These are phyloP conservation scores for Naganishia randhawae DNA, from an alignment of 768 basidiomycete genomes.

Conservation along the genomic window DNA sequence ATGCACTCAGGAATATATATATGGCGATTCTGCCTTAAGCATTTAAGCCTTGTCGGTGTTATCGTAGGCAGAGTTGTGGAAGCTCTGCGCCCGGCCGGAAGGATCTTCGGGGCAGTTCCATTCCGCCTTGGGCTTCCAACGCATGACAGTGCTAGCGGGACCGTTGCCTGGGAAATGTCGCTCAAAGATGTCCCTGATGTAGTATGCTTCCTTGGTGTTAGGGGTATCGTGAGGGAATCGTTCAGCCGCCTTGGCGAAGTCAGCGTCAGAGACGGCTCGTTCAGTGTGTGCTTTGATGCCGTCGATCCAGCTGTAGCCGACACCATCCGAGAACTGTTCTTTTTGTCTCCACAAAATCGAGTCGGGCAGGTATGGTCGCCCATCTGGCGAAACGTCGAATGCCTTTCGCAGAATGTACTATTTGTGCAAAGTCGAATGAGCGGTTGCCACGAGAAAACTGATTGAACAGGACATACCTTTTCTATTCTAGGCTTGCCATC, in stretches of 20 bases:
- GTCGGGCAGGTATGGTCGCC: slow-evolving; percentile 82
- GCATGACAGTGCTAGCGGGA: slow-evolving; percentile 84
- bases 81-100: slow-evolving; percentile 88
- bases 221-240: slow-evolving; percentile 69
- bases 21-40: background rate
- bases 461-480: slow-evolving; percentile 60
- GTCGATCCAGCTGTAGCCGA: slow-evolving; percentile 98
- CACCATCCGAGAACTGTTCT: slow-evolving; percentile 98
- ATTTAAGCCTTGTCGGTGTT: background rate
- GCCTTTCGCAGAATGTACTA: slow-evolving; percentile 94
- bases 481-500: slow-evolving; percentile 93
- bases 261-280: slow-evolving; percentile 70
- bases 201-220: slow-evolving; percentile 88
- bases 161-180: slow-evolving; percentile 76
- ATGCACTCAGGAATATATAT: background rate
- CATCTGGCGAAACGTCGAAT: slow-evolving; percentile 76
- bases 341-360: slow-evolving; percentile 98
- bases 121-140: slow-evolving; percentile 91
- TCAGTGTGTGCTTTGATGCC: slow-evolving; percentile 89
- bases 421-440: background rate
- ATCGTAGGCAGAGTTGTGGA: slow-evolving; percentile 87
- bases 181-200: slow-evolving; percentile 87
- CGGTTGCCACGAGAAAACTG: background rate
- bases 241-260: slow-evolving; percentile 65
- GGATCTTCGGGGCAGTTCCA: slow-evolving; percentile 96